Evolutionary conservation across 495 filamentous ascomycete species (phyloP).

Genomic region (Antarctomyces pellizariae): DNA sequence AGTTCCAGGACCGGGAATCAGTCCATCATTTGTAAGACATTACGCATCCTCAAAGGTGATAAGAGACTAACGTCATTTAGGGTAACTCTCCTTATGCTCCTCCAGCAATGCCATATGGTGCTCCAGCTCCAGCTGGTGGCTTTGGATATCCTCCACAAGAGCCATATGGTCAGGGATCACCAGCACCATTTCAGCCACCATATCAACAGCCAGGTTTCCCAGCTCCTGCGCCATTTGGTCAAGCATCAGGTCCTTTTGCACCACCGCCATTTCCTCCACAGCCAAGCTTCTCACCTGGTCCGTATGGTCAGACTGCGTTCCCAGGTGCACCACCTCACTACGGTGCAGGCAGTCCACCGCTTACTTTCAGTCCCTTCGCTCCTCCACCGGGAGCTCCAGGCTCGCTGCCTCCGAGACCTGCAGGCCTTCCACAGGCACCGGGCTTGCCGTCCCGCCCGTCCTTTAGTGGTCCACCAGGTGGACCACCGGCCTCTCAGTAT

Average conservation of each 20-base stretch:
- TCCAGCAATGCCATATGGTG: constrained; percentile 11
- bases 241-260: no score
- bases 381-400: constrained; percentile 17
- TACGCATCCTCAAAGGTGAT: not conserved
- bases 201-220: constrained; percentile 13
- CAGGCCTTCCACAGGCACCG: constrained; percentile 27
- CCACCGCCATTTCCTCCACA: no score
- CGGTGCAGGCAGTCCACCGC: constrained; percentile 20
- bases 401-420: constrained; percentile 21
- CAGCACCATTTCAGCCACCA: constrained; percentile 9
- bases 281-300: no score
- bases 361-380: constrained; percentile 19
- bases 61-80: constrained; percentile 4
- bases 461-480: constrained; percentile 28
- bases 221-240: no score
- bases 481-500: constrained; percentile 34
- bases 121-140: constrained; percentile 9
- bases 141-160: constrained; percentile 14
- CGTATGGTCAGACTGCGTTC: no score
- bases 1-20: constrained; percentile 26
- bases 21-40: constrained; percentile 29
- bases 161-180: no score
- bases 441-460: constrained; percentile 41
- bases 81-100: constrained; percentile 14
- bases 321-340: constrained; percentile 9